These are phyloP conservation scores for Carex scoparia DNA, from an alignment of 176 grass and related monocot species.

Conservation along the genomic window DNA sequence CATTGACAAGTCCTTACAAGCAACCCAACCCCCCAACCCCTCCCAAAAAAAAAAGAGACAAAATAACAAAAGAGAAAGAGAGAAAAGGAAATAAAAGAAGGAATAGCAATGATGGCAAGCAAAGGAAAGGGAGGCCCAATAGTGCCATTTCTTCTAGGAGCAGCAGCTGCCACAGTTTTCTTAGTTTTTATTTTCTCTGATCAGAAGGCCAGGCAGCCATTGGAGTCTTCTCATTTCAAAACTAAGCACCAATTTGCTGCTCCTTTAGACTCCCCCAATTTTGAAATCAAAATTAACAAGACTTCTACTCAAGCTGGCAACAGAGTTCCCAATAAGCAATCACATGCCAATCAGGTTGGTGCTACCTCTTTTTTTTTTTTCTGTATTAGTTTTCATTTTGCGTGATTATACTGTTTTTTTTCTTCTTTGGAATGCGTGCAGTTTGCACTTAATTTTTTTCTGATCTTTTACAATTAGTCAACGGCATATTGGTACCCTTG, in stretches of 20 bases:
- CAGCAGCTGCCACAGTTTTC: slow-evolving; percentile 21
- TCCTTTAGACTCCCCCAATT: neutral
- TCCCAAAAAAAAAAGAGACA: neutral
- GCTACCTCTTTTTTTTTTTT: neutral
- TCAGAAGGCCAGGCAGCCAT: slow-evolving; percentile 11
- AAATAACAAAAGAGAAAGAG: neutral
- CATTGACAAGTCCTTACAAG: neutral
- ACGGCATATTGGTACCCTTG: neutral
- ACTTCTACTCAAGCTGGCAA: neutral
- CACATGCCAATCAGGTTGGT: slow-evolving; percentile 10
- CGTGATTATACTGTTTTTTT: neutral
- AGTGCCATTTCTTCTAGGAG: slow-evolving; percentile 39
- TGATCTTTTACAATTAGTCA: neutral
- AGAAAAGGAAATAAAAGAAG: neutral
- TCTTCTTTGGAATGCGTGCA: neutral
- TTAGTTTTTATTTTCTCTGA: slow-evolving; percentile 35
- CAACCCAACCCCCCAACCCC: too few species aligned
- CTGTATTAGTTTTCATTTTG: neutral
- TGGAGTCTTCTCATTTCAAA: neutral
- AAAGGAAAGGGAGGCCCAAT: slow-evolving; percentile 21
- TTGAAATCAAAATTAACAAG: slow-evolving; percentile 12
- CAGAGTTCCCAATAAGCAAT: neutral
- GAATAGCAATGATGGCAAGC: neutral
- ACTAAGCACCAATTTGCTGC: neutral
- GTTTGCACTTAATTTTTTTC: neutral